phyloP scores from a whole-genome alignment of 768 basidiomycete species.

The Boletus eberwhitei region DNA sequence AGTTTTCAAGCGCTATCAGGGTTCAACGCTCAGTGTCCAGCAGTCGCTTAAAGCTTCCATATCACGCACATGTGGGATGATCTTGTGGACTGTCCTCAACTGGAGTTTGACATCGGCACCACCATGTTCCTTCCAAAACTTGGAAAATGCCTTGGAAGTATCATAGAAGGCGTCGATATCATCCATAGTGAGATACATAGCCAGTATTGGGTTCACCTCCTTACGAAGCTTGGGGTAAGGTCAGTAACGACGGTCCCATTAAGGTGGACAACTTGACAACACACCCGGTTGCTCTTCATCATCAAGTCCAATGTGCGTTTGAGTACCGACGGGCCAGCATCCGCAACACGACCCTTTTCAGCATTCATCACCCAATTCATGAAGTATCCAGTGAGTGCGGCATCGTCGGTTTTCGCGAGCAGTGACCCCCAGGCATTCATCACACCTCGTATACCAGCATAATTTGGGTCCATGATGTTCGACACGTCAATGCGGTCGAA shows the following conservation, averaged over 20 bases:
- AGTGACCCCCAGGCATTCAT: slow-evolving; percentile 38
- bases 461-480: slow-evolving; percentile 44
- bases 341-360: background rate
- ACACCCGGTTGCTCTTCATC: slow-evolving; percentile 15
- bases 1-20: slow-evolving; percentile 32
- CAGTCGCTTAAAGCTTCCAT: background rate
- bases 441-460: slow-evolving; percentile 36
- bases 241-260: background rate
- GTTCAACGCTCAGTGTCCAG: background rate
- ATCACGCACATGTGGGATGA: slow-evolving; percentile 40
- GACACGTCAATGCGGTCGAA: slow-evolving; percentile 51
- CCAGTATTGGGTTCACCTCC: background rate
- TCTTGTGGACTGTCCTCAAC: slow-evolving; percentile 28
- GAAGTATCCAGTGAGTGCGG: slow-evolving; percentile 41
- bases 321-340: slow-evolving; percentile 1
- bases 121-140: slow-evolving; percentile 32
- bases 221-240: slow-evolving; percentile 7
- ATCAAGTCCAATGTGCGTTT: slow-evolving; percentile 9
- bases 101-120: slow-evolving; percentile 21
- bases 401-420: slow-evolving; percentile 28
- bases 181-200: slow-evolving; percentile 5
- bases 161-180: slow-evolving; percentile 33
- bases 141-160: slow-evolving; percentile 34
- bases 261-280: background rate
- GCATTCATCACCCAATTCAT: slow-evolving; percentile 43